A percentile compares a stretch with the other conserved stretches of the same genome.
These are phyloP conservation scores for Phytophthora fragariae DNA, from an alignment of 352 stramenopile species.

Conservation along the genomic window DNA sequence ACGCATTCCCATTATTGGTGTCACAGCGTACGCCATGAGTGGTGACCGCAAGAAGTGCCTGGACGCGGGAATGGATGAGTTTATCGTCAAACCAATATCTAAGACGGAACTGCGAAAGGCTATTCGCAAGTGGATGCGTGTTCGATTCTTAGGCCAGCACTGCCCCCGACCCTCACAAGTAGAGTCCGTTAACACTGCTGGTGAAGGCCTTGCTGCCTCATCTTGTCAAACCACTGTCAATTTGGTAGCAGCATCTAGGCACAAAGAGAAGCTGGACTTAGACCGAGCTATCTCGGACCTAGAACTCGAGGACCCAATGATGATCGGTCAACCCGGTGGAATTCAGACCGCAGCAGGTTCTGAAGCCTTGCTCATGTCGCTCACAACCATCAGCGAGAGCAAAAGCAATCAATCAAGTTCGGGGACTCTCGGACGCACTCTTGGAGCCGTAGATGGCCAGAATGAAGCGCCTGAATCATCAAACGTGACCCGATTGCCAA, in stretches of 20 bases:
- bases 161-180: slow-evolving; percentile 23
- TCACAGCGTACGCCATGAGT: slow-evolving; percentile 90
- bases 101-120: slow-evolving; percentile 70
- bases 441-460: slow-evolving; percentile 31
- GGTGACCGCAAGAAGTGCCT: slow-evolving; percentile 86
- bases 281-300: slow-evolving; percentile 84
- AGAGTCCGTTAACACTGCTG: slow-evolving; percentile 15
- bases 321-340: slow-evolving; percentile 64
- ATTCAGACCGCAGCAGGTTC: slow-evolving; percentile 50
- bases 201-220: slow-evolving; percentile 19
- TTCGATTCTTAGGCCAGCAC: slow-evolving; percentile 73
- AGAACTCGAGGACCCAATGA: slow-evolving; percentile 88
- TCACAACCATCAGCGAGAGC: slow-evolving; percentile 64
- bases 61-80: slow-evolving; percentile 87
- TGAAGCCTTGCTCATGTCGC: slow-evolving; percentile 54
- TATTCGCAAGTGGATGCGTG: slow-evolving; percentile 84
- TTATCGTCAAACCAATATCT: slow-evolving; percentile 88
- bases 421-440: slow-evolving; percentile 44
- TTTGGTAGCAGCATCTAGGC: slow-evolving; percentile 72
- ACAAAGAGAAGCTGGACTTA: slow-evolving; percentile 82
- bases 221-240: slow-evolving; percentile 56
- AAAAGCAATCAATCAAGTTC: slow-evolving; percentile 61
- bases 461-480: slow-evolving; percentile 21
- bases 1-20: slow-evolving; percentile 81
- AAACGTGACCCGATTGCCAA: slow-evolving; percentile 21